A percentile compares a stretch with the other conserved stretches of the same genome.
Conservation (phyloP, 805 yeast species). For the Myxozyma melibiosi region DNA sequence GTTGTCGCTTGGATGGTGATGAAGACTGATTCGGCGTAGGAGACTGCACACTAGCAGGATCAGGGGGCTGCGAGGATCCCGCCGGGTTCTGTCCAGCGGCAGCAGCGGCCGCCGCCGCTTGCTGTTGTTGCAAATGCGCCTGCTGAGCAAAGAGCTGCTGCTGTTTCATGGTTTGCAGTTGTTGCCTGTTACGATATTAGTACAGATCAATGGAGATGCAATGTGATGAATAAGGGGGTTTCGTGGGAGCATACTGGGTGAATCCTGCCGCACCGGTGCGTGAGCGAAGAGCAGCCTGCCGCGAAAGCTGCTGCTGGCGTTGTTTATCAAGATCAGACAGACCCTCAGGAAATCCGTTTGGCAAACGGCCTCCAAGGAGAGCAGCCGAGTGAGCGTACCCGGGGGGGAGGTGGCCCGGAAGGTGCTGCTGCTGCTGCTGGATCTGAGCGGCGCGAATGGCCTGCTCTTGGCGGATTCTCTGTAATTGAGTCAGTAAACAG, state of each 20-base stretch:
- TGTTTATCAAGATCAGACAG: conserved; percentile 38
- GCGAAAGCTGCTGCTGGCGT: conserved; percentile 31
- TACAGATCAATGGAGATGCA: too few species aligned
- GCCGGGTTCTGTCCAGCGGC: conserved; percentile 18
- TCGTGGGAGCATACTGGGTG: conserved; percentile 18
- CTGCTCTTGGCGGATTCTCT: conserved; percentile 51
- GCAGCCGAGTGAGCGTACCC: conserved; percentile 18
- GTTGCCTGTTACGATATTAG: conserved; percentile 13
- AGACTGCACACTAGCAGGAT: conserved; percentile 28
- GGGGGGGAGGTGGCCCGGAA: conserved; percentile 26
- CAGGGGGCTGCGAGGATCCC: conserved; percentile 18
- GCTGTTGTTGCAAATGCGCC: conserved; percentile 27
- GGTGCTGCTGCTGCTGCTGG: conserved; percentile 42
- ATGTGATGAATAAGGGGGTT: too few species aligned
- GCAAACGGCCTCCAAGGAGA: conserved; percentile 16
- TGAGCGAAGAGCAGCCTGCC: conserved; percentile 39
- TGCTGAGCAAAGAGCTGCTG: conserved; percentile 31
- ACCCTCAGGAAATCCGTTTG: conserved; percentile 27
- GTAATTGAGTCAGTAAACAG: conserved; percentile 36
- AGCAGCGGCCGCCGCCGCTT: conserved; percentile 15
- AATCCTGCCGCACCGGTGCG: conserved; percentile 32
- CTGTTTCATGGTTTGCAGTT: conserved; percentile 34
- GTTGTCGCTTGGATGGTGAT: conserved; percentile 44
- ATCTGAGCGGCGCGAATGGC: conserved; percentile 46
- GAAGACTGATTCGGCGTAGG: conserved; percentile 36